These are phyloP conservation scores for Kazachstania sp. DNA, from an alignment of 1,139 yeast species.

Conservation along the genomic window DNA sequence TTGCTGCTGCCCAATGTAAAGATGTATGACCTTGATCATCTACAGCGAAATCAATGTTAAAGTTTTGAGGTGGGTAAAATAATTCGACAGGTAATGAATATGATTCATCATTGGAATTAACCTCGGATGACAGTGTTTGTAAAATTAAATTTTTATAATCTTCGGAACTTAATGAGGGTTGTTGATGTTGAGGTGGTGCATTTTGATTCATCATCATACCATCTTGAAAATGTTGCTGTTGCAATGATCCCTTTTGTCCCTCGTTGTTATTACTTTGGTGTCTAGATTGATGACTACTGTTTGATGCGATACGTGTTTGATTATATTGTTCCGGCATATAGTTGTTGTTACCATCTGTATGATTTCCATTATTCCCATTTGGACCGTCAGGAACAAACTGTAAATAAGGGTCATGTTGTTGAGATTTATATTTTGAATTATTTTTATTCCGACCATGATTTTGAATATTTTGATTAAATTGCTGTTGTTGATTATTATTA, in stretches of 20 bases:
- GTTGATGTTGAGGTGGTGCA: background rate
- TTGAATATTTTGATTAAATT: background rate
- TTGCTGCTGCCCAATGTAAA: constrained; percentile 93
- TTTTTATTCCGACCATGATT: background rate
- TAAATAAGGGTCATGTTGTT: background rate
- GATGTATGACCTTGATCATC: constrained; percentile 97
- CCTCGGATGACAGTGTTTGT: constrained; percentile 41
- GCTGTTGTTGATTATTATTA: background rate
- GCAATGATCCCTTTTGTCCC: background rate
- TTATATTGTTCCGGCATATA: background rate
- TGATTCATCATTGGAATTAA: constrained; percentile 61
- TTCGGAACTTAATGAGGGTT: constrained; percentile 9
- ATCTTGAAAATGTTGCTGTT: background rate
- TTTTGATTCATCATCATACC: background rate
- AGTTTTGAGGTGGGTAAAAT: constrained; percentile 67
- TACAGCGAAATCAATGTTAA: constrained; percentile 75
- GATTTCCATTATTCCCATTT: background rate
- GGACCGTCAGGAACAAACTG: constrained; percentile 6
- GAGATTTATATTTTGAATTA: background rate
- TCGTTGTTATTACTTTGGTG: background rate
- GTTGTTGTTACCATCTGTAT: background rate
- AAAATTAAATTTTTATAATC: constrained; percentile 28
- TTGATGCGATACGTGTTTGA: background rate
- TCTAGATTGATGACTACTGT: background rate
- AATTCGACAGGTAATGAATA: constrained; percentile 66